These are phyloP conservation scores for Symbiodinium pilosum DNA, from an alignment of 73 alveolate genomes.

Conservation along the genomic window DNA sequence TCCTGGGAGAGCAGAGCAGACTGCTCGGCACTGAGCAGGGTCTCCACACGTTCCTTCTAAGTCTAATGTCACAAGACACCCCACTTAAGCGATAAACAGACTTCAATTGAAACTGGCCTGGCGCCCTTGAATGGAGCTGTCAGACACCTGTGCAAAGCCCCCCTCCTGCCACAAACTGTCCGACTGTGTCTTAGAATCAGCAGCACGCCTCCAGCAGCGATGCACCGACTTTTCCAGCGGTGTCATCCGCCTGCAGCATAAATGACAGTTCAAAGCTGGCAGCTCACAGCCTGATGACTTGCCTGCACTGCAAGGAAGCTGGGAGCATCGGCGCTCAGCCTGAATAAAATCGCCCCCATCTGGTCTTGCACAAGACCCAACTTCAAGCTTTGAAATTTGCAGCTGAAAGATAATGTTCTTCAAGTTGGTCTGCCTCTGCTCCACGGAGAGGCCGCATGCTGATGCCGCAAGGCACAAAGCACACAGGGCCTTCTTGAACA, in stretches of 20 bases:
- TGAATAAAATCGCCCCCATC: background rate
- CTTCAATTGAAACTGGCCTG: too few relatives aligned
- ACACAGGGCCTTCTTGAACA: background rate
- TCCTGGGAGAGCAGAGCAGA: slow-evolving; percentile 80
- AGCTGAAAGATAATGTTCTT: too few relatives aligned
- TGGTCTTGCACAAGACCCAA: background rate
- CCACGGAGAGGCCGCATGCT: slow-evolving; percentile 15
- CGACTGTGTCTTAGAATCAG: too few relatives aligned
- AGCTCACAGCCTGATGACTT: background rate
- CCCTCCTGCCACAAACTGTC: too few relatives aligned
- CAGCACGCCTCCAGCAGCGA: background rate
- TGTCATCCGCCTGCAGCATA: background rate
- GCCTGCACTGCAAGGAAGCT: background rate
- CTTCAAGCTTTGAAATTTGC: background rate
- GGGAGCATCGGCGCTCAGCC: background rate
- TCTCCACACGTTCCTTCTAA: slow-evolving; percentile 81
- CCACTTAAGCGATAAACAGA: background rate
- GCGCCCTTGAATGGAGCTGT: slow-evolving; percentile 5
- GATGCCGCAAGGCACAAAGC: background rate
- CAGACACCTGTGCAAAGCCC: background rate
- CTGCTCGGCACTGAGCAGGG: slow-evolving; percentile 85
- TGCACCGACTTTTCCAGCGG: background rate
- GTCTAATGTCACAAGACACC: background rate
- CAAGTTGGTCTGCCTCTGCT: background rate
- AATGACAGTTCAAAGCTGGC: too few relatives aligned